These are phyloP conservation scores for Phymatotrichopsis omnivora DNA, from an alignment of 2,329 filamentous ascomycete genomes.

Conservation along the genomic window DNA sequence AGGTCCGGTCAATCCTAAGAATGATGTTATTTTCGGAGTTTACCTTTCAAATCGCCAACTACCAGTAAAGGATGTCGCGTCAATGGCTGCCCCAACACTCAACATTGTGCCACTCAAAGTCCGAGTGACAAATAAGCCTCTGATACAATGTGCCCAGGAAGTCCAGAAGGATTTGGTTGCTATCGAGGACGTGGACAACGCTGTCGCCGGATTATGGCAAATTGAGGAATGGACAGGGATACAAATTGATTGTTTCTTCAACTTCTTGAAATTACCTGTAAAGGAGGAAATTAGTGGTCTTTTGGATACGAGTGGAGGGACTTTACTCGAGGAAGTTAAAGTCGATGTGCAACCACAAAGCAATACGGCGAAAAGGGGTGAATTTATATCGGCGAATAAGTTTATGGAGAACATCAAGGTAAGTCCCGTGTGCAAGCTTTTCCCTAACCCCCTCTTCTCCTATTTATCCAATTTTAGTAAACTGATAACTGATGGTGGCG, in stretches of 20 bases:
- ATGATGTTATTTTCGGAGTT: conserved; percentile 57
- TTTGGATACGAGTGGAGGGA: neutral
- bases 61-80: conserved; percentile 14
- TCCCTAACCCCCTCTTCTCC: no score
- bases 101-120: conserved; percentile 67
- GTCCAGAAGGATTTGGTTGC: conserved; percentile 59
- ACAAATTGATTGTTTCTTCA: conserved; percentile 62
- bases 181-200: conserved; percentile 49
- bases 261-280: conserved; percentile 58
- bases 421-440: neutral
- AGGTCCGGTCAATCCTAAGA: conserved; percentile 15
- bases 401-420: conserved; percentile 20
- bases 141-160: conserved; percentile 45
- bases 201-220: conserved; percentile 56
- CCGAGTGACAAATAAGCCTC: conserved; percentile 30
- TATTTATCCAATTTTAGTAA: neutral
- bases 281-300: neutral
- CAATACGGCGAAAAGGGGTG: neutral
- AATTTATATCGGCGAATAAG: conserved; percentile 6
- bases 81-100: conserved; percentile 57
- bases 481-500: conserved; percentile 19
- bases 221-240: conserved; percentile 66
- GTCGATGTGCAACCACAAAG: conserved; percentile 1
- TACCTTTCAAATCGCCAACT: conserved; percentile 66
- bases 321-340: conserved; percentile 12